Evolutionary conservation across 805 yeast species (phyloP), one percentile per base, ranked within the genome.

Genomic region (Sugiyamaella americana): DNA sequence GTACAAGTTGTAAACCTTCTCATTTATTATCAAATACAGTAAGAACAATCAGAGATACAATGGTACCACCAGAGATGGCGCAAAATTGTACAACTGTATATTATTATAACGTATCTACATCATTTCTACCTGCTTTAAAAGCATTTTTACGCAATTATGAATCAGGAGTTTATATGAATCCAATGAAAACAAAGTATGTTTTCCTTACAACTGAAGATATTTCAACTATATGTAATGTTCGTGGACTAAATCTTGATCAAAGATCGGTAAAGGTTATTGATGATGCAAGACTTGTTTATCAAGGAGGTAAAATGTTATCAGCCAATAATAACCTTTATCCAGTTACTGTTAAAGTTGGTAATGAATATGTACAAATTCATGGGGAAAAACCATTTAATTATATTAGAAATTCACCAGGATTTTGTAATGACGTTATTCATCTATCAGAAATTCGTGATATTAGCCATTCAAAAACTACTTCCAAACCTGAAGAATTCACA

Each of bases 291-390:
- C 26, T 48, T 11, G 41, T 44, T 18, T 54, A 46, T 38, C 22
- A 45, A 6, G 20, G 26, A 5, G 30, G 37, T 30, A 17, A 46
- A 11, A 24, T 41, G 16, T 23, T 40, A 21, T 30, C 35, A n/a
- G 13, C 23, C 1, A 66, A 69, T 16, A 72, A 73, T n/a, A 66
- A 75, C 29, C 79, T 76, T 52, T 67, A 74, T 17, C 82, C 86
- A 1, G 82, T 82, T 2, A 73, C 77, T 0, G 49, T 87, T 50
- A 80, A 78, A 55, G 73, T 87, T 44, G 95, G 95, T 5, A 74
- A 83, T 47, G 78, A 77, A 54, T 82, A 70, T 65, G 58, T 86
- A 38, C 89, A 84, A 58, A 63, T 84, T 17, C 38, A 39, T 11
- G 47, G 51, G 19, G 51, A 49, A 24, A 23, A 41, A 17, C 51